phyloP scores from a whole-genome alignment of 140 eudicot genomes.

The Senecio squalidus region DNA sequence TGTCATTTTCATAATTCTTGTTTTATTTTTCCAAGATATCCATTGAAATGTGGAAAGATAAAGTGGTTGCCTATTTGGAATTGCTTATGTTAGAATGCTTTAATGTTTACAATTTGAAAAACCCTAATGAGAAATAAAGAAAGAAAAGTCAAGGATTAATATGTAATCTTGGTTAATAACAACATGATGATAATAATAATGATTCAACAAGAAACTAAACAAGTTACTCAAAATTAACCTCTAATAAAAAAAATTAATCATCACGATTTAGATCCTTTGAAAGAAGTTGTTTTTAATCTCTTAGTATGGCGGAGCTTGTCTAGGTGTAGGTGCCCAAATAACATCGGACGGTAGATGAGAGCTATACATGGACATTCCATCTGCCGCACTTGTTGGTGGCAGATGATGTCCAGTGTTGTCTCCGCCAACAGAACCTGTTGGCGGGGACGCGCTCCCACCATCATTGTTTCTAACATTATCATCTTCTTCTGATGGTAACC shows the following conservation, averaged over 20 bases:
- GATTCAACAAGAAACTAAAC: constrained; percentile 1
- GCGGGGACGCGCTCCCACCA: constrained; percentile 25
- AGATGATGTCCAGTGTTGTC: constrained; percentile 21
- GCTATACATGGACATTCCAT: constrained; percentile 41
- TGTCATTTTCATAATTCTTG: too few relatives aligned
- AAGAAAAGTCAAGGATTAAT: too few relatives aligned
- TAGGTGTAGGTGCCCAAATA: constrained; percentile 64
- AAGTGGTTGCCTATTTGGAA: too few relatives aligned
- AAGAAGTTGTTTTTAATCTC: too few relatives aligned
- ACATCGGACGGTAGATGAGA: constrained; percentile 52
- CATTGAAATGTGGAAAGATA: too few relatives aligned
- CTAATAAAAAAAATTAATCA: neutral
- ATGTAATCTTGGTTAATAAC: too few relatives aligned
- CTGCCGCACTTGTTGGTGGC: constrained; percentile 20
- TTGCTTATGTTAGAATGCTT: too few relatives aligned
- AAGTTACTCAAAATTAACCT: neutral
- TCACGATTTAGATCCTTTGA: too few relatives aligned
- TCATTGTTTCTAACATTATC: constrained; percentile 22
- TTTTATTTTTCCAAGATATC: too few relatives aligned
- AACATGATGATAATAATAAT: too few relatives aligned
- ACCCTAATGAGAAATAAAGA: too few relatives aligned
- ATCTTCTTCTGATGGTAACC: constrained; percentile 37
- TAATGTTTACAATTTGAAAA: too few relatives aligned
- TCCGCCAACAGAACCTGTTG: constrained; percentile 30
- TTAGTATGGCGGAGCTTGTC: constrained; percentile 45